Base-by-base conservation (phyloP, 208 protist genomes). In the Crithidia expoeki region DNA sequence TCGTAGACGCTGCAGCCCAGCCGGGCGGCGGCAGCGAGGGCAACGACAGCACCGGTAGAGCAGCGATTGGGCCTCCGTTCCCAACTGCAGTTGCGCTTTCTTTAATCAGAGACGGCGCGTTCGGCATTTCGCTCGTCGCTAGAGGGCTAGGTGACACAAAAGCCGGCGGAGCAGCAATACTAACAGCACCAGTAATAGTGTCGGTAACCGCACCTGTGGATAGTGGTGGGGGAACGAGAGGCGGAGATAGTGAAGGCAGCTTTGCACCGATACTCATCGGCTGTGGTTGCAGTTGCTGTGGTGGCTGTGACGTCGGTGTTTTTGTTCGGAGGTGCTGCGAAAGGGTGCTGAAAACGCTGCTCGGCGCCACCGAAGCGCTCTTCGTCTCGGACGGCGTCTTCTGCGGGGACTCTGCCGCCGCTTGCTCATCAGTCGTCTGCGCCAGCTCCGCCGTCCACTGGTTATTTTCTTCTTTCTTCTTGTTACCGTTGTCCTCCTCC, bases 321-420 rank as follows among this genome's bases (percentile, higher is more conserved):
- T 40, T 27, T 9, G 38, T 23, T 55, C 75, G 79, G 2, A 94
- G 68, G 60, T 94, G 86, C 71, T 92, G 86, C n/a, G 89, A 94
- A 12, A 92, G 80, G 17, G 89, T 94, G 66, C 89, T 94, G 73
- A 94, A 90, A 47, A 85, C 68, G 62, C 86, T 94, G 76, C 86
- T 92, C 2, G 63, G 51, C 4, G 57, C 58, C 53, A 67, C 61
- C 2, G 76, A 81, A n/a, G 68, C 60, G 36, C 30, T 59, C 53
- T 74, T 76, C 27, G 62, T 58, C 27, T 63, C 70, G n/a, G 56
- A 64, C 21, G 38, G 38, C 34, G 44, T 53, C 46, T 63, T 81
- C 61, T 62, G 55, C 51, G 65, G 68, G 30, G 50, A 64, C 28
- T 63, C 59, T 0, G 38, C 63, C 4, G 27, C 61, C 19, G 44